phyloP scores from a whole-genome alignment of 768 basidiomycete species.

The Tulasnella sp. region DNA sequence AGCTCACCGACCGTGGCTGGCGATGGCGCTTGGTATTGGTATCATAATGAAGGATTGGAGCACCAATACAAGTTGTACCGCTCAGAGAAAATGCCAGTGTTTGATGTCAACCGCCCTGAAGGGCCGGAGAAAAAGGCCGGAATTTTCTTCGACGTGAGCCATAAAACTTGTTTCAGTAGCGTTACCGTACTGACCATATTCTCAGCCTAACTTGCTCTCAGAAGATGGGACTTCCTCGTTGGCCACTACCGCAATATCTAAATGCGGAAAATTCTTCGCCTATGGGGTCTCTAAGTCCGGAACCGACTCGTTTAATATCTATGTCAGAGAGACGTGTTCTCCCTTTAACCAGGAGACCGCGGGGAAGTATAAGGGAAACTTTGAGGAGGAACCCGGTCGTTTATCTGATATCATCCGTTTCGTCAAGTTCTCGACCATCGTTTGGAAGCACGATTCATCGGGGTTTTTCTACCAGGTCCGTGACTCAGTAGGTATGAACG shows the following conservation, averaged over 20 bases:
- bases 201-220: conserved; percentile 57
- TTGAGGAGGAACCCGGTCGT: conserved; percentile 30
- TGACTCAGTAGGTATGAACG: conserved; percentile 4
- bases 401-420: conserved; percentile 56
- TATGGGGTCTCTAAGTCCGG: conserved; percentile 63
- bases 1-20: conserved; percentile 46
- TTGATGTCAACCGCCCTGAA: conserved; percentile 21
- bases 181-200: neutral
- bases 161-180: neutral
- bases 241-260: conserved; percentile 46
- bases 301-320: conserved; percentile 59
- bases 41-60: conserved; percentile 64
- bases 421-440: conserved; percentile 62
- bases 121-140: conserved; percentile 40
- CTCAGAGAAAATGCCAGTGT: neutral
- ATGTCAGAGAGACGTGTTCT: conserved; percentile 47
- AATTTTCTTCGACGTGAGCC: conserved; percentile 63
- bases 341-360: conserved; percentile 39
- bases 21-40: conserved; percentile 72
- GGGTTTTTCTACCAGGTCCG: conserved; percentile 73
- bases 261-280: conserved; percentile 56
- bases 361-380: neutral
- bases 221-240: conserved; percentile 62
- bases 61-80: conserved; percentile 33
- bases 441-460: conserved; percentile 65